A percentile compares a stretch with the other conserved stretches of the same genome.
Conservation (phyloP, 1,139 yeast genomes). For the Saccharomyces uvarum region DNA sequence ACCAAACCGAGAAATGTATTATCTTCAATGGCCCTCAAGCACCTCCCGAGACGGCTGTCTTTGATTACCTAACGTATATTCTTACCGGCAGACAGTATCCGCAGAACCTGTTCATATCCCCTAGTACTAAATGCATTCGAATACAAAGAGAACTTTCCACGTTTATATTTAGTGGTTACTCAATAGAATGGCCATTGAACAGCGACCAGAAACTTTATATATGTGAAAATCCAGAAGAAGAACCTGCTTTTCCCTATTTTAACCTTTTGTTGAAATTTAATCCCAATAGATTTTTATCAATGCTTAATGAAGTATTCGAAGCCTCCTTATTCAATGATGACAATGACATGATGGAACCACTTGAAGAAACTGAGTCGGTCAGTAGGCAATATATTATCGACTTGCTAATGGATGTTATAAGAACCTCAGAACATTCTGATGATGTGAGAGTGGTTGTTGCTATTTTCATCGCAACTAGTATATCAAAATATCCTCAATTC, state of each 20-base stretch:
- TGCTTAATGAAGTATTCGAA: slow-evolving; percentile 28
- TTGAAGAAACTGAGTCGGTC: slow-evolving; percentile 10
- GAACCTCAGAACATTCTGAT: slow-evolving; percentile 9
- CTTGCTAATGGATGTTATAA: slow-evolving; percentile 22
- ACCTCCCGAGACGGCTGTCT: slow-evolving; percentile 27
- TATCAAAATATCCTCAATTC: slow-evolving; percentile 74
- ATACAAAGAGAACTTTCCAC: slow-evolving; percentile 47
- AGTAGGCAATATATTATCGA: slow-evolving; percentile 31
- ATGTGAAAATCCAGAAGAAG: slow-evolving; percentile 15
- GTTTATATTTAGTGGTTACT: slow-evolving; percentile 47
- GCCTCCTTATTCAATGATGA: slow-evolving; percentile 27
- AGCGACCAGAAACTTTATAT: slow-evolving; percentile 23
- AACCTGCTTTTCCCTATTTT: slow-evolving; percentile 33
- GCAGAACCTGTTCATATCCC: slow-evolving; percentile 44
- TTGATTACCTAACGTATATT: slow-evolving; percentile 57
- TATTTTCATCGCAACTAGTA: slow-evolving; percentile 66
- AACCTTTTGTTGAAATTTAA: slow-evolving; percentile 24
- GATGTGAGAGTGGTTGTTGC: slow-evolving; percentile 38
- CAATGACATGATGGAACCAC: slow-evolving; percentile 1
- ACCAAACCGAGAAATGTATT: slow-evolving; percentile 8
- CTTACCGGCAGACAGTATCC: slow-evolving; percentile 77
- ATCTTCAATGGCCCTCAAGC: slow-evolving; percentile 8
- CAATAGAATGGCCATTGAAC: slow-evolving; percentile 41
- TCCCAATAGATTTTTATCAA: slow-evolving; percentile 15
- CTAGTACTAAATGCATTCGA: slow-evolving; percentile 13